Conservation (phyloP, 2,329 filamentous ascomycete genomes). For the Colletotrichum falcatum region DNA sequence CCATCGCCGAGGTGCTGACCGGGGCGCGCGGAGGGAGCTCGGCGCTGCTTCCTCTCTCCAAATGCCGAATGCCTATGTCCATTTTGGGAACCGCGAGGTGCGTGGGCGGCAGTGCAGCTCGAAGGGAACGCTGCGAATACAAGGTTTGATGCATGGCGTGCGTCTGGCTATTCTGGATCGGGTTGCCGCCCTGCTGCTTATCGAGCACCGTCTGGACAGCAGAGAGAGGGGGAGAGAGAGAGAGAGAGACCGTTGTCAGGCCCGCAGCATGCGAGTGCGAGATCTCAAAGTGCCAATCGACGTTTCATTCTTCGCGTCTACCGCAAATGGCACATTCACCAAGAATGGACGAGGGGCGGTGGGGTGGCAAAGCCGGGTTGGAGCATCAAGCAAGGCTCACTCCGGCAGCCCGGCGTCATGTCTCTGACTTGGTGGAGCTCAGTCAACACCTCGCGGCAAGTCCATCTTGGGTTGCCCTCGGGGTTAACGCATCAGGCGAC, state of each 20-base stretch:
- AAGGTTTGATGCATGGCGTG: neutral
- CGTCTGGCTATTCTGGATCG: neutral
- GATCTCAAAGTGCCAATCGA: neutral
- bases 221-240: too few species aligned
- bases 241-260: neutral
- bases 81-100: neutral
- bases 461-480: neutral
- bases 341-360: too few species aligned
- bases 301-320: neutral
- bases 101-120: neutral
- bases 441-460: too few species aligned
- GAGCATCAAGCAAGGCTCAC: neutral
- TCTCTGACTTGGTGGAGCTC: neutral
- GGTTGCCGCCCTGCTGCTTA: neutral
- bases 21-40: neutral
- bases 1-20: neutral
- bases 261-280: neutral
- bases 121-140: neutral
- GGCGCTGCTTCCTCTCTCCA: neutral
- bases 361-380: neutral
- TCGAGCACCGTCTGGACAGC: neutral
- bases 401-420: too few species aligned
- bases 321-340: neutral
- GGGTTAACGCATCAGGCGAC: neutral
- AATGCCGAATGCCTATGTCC: neutral